Percentiles rank a stretch among this genome's conserved stretches.
These are phyloP conservation scores for Infundibulicybe gibba DNA, from an alignment of 768 basidiomycete species.

Conservation along the genomic window DNA sequence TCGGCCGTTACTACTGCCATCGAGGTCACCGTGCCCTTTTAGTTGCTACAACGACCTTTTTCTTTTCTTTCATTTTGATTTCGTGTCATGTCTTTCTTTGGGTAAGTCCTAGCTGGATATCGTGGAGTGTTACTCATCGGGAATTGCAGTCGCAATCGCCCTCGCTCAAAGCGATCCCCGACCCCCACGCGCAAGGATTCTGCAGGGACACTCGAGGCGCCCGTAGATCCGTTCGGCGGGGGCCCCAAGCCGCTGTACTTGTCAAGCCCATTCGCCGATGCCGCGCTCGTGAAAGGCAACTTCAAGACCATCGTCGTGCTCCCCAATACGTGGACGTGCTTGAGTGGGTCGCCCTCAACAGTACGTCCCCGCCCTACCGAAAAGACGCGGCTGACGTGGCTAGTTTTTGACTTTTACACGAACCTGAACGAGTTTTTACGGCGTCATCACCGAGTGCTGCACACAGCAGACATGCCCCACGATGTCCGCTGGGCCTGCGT, in stretches of 20 bases:
- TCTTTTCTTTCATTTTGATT: too few species aligned
- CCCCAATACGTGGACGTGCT: slow-evolving; percentile 95
- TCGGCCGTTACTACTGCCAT: too few species aligned
- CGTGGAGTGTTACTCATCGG: too few species aligned
- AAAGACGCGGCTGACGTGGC: background rate
- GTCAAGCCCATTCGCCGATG: slow-evolving; percentile 92
- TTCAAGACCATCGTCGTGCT: slow-evolving; percentile 98
- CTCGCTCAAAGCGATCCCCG: slow-evolving; percentile 33
- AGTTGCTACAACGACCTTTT: too few species aligned
- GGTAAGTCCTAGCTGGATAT: slow-evolving; percentile 15
- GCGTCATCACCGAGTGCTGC: slow-evolving; percentile 89
- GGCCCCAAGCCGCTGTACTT: slow-evolving; percentile 74
- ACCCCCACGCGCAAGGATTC: slow-evolving; percentile 28
- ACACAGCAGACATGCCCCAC: slow-evolving; percentile 86
- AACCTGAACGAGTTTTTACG: slow-evolving; percentile 97
- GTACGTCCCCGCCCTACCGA: slow-evolving; percentile 41
- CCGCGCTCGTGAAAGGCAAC: slow-evolving; percentile 94
- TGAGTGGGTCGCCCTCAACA: slow-evolving; percentile 96
- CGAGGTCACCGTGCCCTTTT: too few species aligned
- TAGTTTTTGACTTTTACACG: slow-evolving; percentile 97
- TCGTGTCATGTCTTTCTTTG: slow-evolving; percentile 31
- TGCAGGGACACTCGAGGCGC: slow-evolving; percentile 30
- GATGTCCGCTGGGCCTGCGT: slow-evolving; percentile 90
- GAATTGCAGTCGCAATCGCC: slow-evolving; percentile 25
- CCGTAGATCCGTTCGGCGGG: slow-evolving; percentile 31